Percentiles rank a stretch among this genome's conserved stretches.
phyloP scores from a whole-genome alignment of 495 filamentous ascomycete genomes.

The Trichoderma reesei region DNA sequence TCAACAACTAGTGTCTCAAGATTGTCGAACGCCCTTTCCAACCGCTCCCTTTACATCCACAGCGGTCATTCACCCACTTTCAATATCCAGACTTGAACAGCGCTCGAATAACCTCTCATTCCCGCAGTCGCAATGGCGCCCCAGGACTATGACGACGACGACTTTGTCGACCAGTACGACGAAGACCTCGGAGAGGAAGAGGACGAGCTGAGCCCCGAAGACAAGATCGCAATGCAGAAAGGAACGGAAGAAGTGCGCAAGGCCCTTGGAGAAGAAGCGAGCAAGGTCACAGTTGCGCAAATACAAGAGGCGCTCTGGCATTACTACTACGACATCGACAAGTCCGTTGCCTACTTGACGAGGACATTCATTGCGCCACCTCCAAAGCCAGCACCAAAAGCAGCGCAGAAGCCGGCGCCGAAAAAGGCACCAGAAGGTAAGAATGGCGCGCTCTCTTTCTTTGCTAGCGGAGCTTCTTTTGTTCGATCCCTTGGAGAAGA shows the following conservation, averaged over 20 bases:
- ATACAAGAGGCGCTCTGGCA: constrained; percentile 89
- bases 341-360: constrained; percentile 68
- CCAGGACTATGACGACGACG: constrained; percentile 32
- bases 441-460: constrained; percentile 14
- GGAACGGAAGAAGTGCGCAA: constrained; percentile 47
- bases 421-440: constrained; percentile 43
- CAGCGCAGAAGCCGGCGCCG: too few species aligned
- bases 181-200: constrained; percentile 40
- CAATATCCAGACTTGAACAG: neutral
- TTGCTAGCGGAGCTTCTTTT: neutral
- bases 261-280: constrained; percentile 40
- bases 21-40: neutral
- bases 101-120: neutral
- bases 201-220: constrained; percentile 49
- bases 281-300: constrained; percentile 52
- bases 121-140: neutral
- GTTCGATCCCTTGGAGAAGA: neutral
- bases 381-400: constrained; percentile 18
- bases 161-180: constrained; percentile 47
- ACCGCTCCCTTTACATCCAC: neutral
- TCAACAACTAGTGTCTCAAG: neutral
- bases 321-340: constrained; percentile 88
- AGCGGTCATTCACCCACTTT: neutral
- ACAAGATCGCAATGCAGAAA: constrained; percentile 44
- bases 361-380: constrained; percentile 41